Evolutionary conservation across 2,329 filamentous ascomycete genomes (phyloP), one percentile per base, ranked within the genome.

Genomic region (Stemphylium lycopersici): DNA sequence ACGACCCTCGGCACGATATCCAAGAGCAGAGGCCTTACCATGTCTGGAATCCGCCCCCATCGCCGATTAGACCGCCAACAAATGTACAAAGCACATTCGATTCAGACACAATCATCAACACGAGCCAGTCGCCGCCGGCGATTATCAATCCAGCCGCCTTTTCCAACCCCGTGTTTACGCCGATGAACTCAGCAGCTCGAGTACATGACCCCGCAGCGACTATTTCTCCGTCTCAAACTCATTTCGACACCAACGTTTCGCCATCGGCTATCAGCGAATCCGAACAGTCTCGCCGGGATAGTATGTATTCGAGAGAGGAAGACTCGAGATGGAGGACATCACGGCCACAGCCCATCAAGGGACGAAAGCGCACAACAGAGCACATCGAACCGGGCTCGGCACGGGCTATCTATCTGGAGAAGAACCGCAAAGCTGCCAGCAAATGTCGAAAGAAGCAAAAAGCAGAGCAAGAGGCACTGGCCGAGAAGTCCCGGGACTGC

Each of bases 391-490:
- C 66, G 1, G 65, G 63, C 6, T 68, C 69, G 6, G 68, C 66
- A 29, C 58, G 71, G 12, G 68, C 65, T 6, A 52, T 67, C n/a
- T 72, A 71, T 61, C 79, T 90, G 0, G 85, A 89, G 71, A 83
- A 88, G 51, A 91, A 91, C 69, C 81, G 88, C 6, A 76, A 88
- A 6, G 89, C 89, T 0, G 89, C 89, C 1, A 88, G 84, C 66
- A 90, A 90, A 66, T 91, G 88, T 66, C 82, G 89, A 3, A 83
- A 84, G 63, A 90, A 90, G 74, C 84, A 85, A 68, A 85, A 84
- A 66, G 77, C 78, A 55, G 80, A 82, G 54, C 80, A 80, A 13
- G 77, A 81, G 45, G 69, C 77, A 26, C 77, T 85, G 2, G 81
- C 84, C 45, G 74, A 76, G 48, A 69, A 64, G 42, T 71, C 76